Base-by-base conservation (phyloP, 2,329 filamentous ascomycete genomes). In the Aureobasidium melanogenum region DNA sequence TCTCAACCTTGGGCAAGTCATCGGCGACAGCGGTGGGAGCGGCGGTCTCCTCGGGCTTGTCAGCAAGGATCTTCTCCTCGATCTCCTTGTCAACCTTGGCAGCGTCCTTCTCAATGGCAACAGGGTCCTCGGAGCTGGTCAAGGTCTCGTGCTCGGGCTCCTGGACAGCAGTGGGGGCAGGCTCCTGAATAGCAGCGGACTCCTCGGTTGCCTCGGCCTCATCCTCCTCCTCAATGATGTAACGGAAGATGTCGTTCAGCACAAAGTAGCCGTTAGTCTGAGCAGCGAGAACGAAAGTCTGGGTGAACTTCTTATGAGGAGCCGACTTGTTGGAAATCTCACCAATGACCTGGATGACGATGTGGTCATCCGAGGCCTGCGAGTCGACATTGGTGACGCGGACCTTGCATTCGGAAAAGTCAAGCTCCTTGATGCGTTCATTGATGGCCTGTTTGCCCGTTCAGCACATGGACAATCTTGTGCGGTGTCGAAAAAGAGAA, bases 231-330 rank as follows among this genome's bases (percentile, higher is more conserved):
- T 94, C 90, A 66, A 88, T 86, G 67, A 99, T 86, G 77, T 95
- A 97, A 69, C 94, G 85, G 80, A 97, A 91, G 73, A 99, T 96
- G 72, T 99, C 94, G 76, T 99, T 99, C 69, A 99, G 84, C 36
- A 99, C 93, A 69, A 96, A 99, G 81, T 97, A 99, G 66, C 94
- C 94, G 62, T 93, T 96, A 54, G 91, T 91, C 79, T 99, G 94
- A 75, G 93, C 87, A 52, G 94, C 94, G 65, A 99, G 88, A 65
- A 99, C 90, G 69, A 99, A 99, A 57, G 93, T 97, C 82, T 99
- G 94, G 43, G 92, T 88, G 72, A 99, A 99, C 76, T 97, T 97
- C 80, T 89, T 92, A 70, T 93, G 90, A 63, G 94, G 89, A 66
- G 87, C 87, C 52, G 85, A 86, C 76, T 95, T 95, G 84, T 96